Evolutionary conservation across 495 filamentous ascomycete genomes (phyloP).

Genomic region (Bryoglossum gracile): DNA sequence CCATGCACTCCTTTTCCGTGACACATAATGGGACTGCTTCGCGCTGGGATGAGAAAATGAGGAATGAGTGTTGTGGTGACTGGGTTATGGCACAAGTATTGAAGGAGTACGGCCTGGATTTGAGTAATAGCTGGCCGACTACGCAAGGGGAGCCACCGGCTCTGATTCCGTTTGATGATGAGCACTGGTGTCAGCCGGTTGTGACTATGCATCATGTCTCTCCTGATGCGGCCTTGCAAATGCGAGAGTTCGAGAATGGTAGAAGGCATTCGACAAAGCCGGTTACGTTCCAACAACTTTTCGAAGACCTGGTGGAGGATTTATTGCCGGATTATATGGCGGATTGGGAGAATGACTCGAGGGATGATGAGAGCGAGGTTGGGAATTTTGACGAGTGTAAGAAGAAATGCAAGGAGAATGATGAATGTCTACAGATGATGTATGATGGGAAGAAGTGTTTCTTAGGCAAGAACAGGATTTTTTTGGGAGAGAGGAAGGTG

Average conservation of each 20-base stretch:
- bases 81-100: conserved; percentile 53
- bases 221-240: conserved; percentile 40
- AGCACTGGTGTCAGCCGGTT: conserved; percentile 53
- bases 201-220: conserved; percentile 56
- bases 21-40: conserved; percentile 23
- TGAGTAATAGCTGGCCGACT: conserved; percentile 45
- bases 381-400: conserved; percentile 5
- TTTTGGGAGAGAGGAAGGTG: background rate
- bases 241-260: conserved; percentile 46
- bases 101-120: conserved; percentile 42
- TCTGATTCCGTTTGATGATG: conserved; percentile 40
- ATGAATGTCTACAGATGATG: conserved; percentile 1
- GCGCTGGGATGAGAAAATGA: conserved; percentile 44
- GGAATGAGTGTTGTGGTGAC: conserved; percentile 60
- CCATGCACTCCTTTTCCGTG: conserved; percentile 39
- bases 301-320: conserved; percentile 1
- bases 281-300: conserved; percentile 1
- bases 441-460: conserved; percentile 4
- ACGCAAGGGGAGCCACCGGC: conserved; percentile 48
- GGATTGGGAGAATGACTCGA: conserved; percentile 5
- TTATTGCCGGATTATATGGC: background rate
- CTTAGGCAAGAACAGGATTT: background rate
- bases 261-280: conserved; percentile 3
- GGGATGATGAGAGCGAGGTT: background rate
- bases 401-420: conserved; percentile 1